Evolutionary conservation across 2,329 filamentous ascomycete genomes (phyloP), one percentile per base, ranked within the genome.

Genomic region (Fusarium luffae): DNA sequence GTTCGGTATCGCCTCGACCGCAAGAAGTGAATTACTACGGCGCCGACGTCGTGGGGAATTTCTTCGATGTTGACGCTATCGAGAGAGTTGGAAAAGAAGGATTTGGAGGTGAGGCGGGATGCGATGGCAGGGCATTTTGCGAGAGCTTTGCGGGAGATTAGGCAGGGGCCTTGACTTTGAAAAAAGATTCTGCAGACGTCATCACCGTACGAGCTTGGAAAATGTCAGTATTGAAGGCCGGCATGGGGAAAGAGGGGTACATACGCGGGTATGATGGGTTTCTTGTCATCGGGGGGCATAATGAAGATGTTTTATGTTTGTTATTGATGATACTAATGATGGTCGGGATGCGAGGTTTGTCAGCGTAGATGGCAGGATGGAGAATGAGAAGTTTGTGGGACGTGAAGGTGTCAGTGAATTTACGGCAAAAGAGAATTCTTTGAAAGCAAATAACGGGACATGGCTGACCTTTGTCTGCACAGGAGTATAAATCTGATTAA

Each of bases 21-120:
- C 1, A 70, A 4, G 9, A 50, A 70, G 0, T 70, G 25, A 5
- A 70, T 27, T 0, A 70, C 4, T 0, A 58, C 40, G 12, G 59
- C 51, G 4, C 67, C 67, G 2, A 44, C 23, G 0, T 54, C 23
- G 11, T 46, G 50, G 2, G 59, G 13, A 2, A 65, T 51, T 1
- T 65, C 55, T n/a, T 28, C 5, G 0, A 63, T 16, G 4, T 64
- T 14, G 7, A 49, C 19, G 2, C 2, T 14, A 5, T 58, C 21
- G 0, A 28, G 21, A 1, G 50, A 23, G 1, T 21, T 40, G 1
- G 37, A 51, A 11, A 37, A 61, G 9, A 43, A 28, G 8, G 32
- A 14, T 27, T 44, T 27, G 25, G 21, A 0, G 27, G 19, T 4
- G 2, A 64, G 12, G 16, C 44, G 40, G 2, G 3, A 14, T n/a